A percentile compares a stretch with the other conserved stretches of the same genome.
phyloP scores from a whole-genome alignment of 106 monocot species.

The Apostasia shenzhenica region DNA sequence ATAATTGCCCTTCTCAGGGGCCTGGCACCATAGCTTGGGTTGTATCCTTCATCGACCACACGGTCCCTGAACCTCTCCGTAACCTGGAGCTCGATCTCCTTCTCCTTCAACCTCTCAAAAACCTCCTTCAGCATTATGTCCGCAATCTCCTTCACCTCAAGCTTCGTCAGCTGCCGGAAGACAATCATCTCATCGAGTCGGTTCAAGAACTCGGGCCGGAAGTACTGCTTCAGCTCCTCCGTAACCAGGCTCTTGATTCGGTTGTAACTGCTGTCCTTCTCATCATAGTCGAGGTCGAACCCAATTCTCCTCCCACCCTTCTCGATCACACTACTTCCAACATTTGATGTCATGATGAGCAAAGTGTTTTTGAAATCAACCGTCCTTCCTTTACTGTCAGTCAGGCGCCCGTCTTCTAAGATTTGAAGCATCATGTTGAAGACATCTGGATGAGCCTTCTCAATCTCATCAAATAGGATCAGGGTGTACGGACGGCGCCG shows the following conservation, averaged over 20 bases:
- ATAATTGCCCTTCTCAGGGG: conserved; percentile 22
- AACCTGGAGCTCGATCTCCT: conserved; percentile 62
- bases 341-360: conserved; percentile 71
- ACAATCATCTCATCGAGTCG: conserved; percentile 78
- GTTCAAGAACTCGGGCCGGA: conserved; percentile 73
- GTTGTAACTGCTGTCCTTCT: conserved; percentile 73
- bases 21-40: conserved; percentile 29
- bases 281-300: conserved; percentile 64
- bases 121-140: conserved; percentile 80
- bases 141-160: conserved; percentile 70
- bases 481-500: conserved; percentile 14
- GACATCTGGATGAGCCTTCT: conserved; percentile 23
- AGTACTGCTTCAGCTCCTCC: conserved; percentile 77
- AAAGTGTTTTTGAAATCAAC: conserved; percentile 74
- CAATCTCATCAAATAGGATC: conserved; percentile 12
- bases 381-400: conserved; percentile 11
- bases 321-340: conserved; percentile 75
- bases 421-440: conserved; percentile 22
- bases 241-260: conserved; percentile 65
- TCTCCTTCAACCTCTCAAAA: conserved; percentile 41
- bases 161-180: conserved; percentile 66
- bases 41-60: conserved; percentile 72
- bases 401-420: conserved; percentile 14
- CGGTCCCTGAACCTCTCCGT: conserved; percentile 60
- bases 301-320: conserved; percentile 69